These are phyloP conservation scores for Linderina pennispora DNA, from an alignment of 192 early-diverging fungal species.

Conservation along the genomic window DNA sequence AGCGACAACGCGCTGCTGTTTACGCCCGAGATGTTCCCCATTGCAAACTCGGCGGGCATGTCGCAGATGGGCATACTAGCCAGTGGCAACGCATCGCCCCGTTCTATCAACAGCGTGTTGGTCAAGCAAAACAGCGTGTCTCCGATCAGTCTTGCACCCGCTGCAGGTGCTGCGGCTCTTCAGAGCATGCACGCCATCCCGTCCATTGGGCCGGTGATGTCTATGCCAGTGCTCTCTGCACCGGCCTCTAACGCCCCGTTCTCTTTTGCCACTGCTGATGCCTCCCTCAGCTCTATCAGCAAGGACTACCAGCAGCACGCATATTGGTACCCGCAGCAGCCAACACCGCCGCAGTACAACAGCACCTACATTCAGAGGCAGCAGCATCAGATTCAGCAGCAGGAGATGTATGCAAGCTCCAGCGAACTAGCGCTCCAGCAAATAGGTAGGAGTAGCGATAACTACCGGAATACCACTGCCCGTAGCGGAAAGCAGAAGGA, in stretches of 20 bases:
- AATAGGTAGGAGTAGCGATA: neutral
- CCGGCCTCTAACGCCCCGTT: neutral
- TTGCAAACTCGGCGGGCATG: no score
- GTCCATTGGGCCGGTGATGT: slow-evolving; percentile 4
- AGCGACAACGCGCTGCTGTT: no score
- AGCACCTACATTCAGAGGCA: neutral
- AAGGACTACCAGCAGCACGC: no score
- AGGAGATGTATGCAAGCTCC: neutral
- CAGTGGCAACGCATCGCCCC: slow-evolving; percentile 13
- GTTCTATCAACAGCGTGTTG: slow-evolving; percentile 4
- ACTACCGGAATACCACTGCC: no score
- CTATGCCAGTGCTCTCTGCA: slow-evolving; percentile 2
- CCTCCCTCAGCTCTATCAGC: no score
- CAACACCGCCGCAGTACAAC: no score
- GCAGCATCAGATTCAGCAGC: neutral
- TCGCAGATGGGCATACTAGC: neutral
- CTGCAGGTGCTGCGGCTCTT: neutral
- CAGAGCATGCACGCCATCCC: slow-evolving; percentile 4
- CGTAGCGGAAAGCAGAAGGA: neutral
- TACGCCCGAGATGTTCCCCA: no score
- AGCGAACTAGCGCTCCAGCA: neutral
- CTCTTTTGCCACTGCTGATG: no score
- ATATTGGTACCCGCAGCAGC: no score
- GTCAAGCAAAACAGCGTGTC: slow-evolving; percentile 5
- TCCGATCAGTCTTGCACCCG: slow-evolving; percentile 5